A percentile compares a stretch with the other conserved stretches of the same genome.
Conservation (phyloP, 2,329 filamentous ascomycete genomes). For the Cladobotryum protrusum region DNA sequence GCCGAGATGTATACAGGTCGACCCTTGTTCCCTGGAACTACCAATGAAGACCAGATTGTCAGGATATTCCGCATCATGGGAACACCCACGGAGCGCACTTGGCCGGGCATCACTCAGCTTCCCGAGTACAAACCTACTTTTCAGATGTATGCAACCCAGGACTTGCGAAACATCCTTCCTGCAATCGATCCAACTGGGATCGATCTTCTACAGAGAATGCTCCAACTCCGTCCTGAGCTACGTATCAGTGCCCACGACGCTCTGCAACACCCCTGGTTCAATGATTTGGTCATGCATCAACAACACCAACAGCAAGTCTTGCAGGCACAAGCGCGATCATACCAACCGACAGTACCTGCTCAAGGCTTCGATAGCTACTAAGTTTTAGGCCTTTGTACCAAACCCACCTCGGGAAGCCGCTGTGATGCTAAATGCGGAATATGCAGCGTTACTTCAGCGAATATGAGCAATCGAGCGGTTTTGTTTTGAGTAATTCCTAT, state of each 20-base stretch:
- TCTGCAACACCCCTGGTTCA: conserved; percentile 88
- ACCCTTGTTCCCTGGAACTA: conserved; percentile 92
- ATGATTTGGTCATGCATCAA: conserved; percentile 56
- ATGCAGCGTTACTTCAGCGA: no score
- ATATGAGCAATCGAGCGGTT: no score
- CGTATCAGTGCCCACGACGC: conserved; percentile 83
- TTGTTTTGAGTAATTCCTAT: not conserved
- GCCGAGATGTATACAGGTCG: conserved; percentile 98
- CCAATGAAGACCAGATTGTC: conserved; percentile 94
- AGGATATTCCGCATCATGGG: conserved; percentile 99
- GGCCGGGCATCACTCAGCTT: conserved; percentile 90
- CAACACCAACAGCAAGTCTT: conserved; percentile 33
- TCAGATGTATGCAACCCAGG: conserved; percentile 89
- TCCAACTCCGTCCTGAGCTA: conserved; percentile 87
- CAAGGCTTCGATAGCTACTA: conserved; percentile 34
- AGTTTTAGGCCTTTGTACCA: conserved; percentile 2
- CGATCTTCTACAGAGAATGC: conserved; percentile 81
- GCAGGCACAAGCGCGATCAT: conserved; percentile 37
- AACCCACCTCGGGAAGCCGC: not conserved
- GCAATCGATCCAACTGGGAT: conserved; percentile 85
- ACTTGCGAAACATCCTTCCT: conserved; percentile 77
- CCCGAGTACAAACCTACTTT: conserved; percentile 98
- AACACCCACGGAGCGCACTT: conserved; percentile 88
- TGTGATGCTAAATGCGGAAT: not conserved
- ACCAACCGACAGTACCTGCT: conserved; percentile 33